Conservation (phyloP, 495 filamentous ascomycete genomes). For the Schizothecium vesticola region DNA sequence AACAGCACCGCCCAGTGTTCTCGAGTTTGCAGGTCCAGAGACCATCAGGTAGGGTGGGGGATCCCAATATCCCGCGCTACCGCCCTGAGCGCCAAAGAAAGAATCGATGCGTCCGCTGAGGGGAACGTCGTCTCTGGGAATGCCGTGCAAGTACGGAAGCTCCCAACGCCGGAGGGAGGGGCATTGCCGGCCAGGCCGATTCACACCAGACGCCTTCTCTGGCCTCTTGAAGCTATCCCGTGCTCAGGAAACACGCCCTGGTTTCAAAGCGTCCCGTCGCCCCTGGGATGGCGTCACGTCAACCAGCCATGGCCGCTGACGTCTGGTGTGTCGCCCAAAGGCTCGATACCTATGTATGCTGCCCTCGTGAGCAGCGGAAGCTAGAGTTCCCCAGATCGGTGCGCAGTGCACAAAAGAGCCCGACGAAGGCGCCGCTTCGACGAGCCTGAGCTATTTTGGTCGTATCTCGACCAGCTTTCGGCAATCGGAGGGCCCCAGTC, state of each 20-base stretch:
- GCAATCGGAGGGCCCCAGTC: conserved; percentile 18
- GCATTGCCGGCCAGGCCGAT: not conserved
- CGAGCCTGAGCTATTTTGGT: conserved; percentile 10
- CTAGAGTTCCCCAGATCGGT: not conserved
- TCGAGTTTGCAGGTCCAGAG: too few species aligned
- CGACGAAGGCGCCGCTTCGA: not conserved
- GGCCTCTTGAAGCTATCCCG: conserved; percentile 3
- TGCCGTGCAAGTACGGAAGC: not conserved
- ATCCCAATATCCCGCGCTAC: not conserved
- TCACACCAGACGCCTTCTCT: conserved; percentile 3
- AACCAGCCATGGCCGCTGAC: not conserved
- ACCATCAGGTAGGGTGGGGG: not conserved
- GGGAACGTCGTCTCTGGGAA: too few species aligned
- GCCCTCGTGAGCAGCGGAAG: not conserved
- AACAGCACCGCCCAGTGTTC: not conserved
- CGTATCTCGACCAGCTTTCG: conserved; percentile 18
- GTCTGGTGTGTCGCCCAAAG: not conserved
- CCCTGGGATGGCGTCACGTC: conserved; percentile 1
- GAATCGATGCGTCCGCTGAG: not conserved
- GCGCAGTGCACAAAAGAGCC: not conserved
- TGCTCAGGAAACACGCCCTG: conserved; percentile 9
- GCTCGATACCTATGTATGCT: not conserved
- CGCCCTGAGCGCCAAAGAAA: not conserved
- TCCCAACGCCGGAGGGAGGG: not conserved
- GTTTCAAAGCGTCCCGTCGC: conserved; percentile 11